Evolutionary conservation across 345 rosid genomes (phyloP).

Genomic region (Pistacia vera): DNA sequence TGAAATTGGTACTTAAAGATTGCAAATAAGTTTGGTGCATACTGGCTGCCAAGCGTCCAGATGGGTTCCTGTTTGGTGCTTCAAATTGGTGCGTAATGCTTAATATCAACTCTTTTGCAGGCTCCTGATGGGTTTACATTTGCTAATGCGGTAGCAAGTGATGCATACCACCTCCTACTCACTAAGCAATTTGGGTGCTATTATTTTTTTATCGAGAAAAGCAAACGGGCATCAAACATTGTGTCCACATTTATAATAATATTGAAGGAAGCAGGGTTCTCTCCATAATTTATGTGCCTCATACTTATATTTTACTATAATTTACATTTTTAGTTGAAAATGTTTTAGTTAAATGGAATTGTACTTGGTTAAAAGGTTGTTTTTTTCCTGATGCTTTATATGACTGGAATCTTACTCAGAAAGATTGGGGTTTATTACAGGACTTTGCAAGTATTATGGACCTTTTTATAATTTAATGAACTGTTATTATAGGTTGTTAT

Average conservation of each 20-base stretch:
- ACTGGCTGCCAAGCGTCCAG: not conserved
- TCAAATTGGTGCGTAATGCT: not conserved
- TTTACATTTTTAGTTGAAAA: no score
- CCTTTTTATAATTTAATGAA: no score
- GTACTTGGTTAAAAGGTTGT: no score
- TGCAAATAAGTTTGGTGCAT: not conserved
- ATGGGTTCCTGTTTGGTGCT: not conserved
- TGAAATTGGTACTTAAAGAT: not conserved
- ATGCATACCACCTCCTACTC: not conserved
- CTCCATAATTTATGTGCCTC: not conserved
- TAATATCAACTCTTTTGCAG: conserved; percentile 36
- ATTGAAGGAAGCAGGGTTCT: not conserved
- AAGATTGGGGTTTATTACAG: no score
- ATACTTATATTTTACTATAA: no score
- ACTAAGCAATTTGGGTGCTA: not conserved
- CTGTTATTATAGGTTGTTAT: no score
- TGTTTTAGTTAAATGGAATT: no score
- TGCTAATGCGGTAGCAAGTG: conserved; percentile 23
- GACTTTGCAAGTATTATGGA: no score
- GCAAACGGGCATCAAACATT: not conserved
- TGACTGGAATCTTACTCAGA: no score
- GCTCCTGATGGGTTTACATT: conserved; percentile 92
- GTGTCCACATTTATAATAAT: not conserved
- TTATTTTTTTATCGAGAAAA: not conserved
- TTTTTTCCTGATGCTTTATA: no score